phyloP scores from a whole-genome alignment of 2,329 filamentous ascomycete species.

The Penicillium sp. region DNA sequence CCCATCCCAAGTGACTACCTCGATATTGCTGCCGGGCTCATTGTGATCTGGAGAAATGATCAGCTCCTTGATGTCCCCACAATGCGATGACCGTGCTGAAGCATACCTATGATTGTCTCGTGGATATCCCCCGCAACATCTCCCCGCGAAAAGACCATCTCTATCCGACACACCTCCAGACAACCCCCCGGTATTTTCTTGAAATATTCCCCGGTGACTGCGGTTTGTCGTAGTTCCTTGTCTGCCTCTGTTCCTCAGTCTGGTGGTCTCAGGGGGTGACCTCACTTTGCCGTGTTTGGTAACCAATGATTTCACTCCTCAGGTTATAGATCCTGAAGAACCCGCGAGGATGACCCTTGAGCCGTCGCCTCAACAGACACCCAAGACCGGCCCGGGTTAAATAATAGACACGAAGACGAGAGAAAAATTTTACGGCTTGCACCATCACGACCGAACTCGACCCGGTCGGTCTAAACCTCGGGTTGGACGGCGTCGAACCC shows the following conservation, averaged over 20 bases:
- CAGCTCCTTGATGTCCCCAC: not conserved
- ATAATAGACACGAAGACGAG: too few relatives aligned
- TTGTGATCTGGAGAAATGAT: slow-evolving; percentile 17
- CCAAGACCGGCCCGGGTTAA: too few relatives aligned
- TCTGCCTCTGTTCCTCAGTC: slow-evolving; percentile 1
- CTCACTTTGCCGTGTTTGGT: slow-evolving; percentile 10
- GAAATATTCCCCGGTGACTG: not conserved
- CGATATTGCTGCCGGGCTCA: slow-evolving; percentile 13
- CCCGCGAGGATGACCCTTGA: not conserved
- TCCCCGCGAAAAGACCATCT: slow-evolving; percentile 24
- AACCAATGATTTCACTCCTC: slow-evolving; percentile 9
- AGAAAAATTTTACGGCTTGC: slow-evolving; percentile 7
- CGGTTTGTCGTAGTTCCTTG: not conserved
- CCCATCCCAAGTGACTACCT: slow-evolving; percentile 30
- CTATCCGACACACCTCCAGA: not conserved
- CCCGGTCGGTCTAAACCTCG: slow-evolving; percentile 2
- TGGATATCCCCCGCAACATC: slow-evolving; percentile 24
- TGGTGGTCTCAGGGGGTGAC: slow-evolving; percentile 13
- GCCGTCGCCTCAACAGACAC: too few relatives aligned
- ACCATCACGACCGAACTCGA: slow-evolving; percentile 2
- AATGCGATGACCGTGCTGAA: not conserved
- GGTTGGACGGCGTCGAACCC: slow-evolving; percentile 13
- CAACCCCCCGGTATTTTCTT: too few relatives aligned
- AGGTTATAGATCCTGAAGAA: slow-evolving; percentile 6
- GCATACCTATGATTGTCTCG: slow-evolving; percentile 17